Percentiles rank a stretch among this genome's conserved stretches.
phyloP scores from a whole-genome alignment of 1,284 basidiomycete genomes.

The Leccinum griseonigrum region DNA sequence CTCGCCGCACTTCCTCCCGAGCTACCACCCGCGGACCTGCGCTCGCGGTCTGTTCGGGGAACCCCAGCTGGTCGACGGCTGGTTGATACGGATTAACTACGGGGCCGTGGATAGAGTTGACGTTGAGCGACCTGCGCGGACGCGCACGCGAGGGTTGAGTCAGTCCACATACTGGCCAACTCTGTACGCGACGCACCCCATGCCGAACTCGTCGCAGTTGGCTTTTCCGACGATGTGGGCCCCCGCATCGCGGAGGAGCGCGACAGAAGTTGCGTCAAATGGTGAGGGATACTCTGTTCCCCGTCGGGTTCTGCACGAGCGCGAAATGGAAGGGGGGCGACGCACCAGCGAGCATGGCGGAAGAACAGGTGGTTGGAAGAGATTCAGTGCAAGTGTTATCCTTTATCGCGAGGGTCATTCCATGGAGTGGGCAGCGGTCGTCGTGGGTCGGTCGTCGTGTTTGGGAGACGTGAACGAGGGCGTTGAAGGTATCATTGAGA shows the following conservation, averaged over 20 bases:
- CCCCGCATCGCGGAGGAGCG: constrained; percentile 60
- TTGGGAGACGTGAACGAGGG: constrained; percentile 19
- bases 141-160: background rate
- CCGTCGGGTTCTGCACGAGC: background rate
- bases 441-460: background rate
- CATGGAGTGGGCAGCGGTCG: constrained; percentile 30
- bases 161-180: background rate
- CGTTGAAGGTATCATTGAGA: constrained; percentile 18
- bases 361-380: constrained; percentile 79
- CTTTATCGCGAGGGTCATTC: constrained; percentile 68
- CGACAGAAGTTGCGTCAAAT: constrained; percentile 86
- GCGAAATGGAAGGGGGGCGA: background rate
- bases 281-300: constrained; percentile 72
- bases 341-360: constrained; percentile 67
- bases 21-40: constrained; percentile 76
- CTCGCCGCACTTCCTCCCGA: constrained; percentile 85
- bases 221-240: constrained; percentile 84
- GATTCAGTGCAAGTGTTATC: constrained; percentile 79
- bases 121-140: constrained; percentile 63
- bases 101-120: constrained; percentile 68
- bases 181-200: constrained; percentile 66
- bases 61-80: constrained; percentile 18
- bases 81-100: constrained; percentile 71
- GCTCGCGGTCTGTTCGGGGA: constrained; percentile 36
- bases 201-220: constrained; percentile 98